Evolutionary conservation across 2,329 filamentous ascomycete species (phyloP).

Genomic region (Rhinocladiella mackenziei): DNA sequence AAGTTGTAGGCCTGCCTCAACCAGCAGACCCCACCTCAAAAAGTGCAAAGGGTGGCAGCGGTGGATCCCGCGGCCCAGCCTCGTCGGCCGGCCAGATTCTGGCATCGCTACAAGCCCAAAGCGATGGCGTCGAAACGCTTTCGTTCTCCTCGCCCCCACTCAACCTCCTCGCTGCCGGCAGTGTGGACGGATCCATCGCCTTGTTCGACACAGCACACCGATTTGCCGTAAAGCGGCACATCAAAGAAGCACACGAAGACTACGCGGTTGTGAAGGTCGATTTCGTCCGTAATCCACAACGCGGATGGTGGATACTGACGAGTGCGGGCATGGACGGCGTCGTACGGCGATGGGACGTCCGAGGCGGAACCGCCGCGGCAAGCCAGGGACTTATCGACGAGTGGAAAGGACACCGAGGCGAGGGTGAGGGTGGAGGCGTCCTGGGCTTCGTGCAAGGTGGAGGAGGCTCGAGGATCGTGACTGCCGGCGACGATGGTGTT

Average conservation of each 20-base stretch:
- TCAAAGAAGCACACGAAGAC: constrained; percentile 79
- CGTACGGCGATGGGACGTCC: constrained; percentile 79
- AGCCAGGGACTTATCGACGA: constrained; percentile 72
- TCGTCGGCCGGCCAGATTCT: constrained; percentile 66
- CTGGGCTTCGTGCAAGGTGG: constrained; percentile 75
- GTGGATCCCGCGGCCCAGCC: constrained; percentile 37
- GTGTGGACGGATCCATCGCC: constrained; percentile 66
- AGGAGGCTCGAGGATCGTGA: constrained; percentile 67
- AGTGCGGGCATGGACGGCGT: constrained; percentile 90
- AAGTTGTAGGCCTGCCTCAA: constrained; percentile 77
- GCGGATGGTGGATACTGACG: constrained; percentile 67
- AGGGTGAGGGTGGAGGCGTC: constrained; percentile 82
- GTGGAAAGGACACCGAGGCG: constrained; percentile 84
- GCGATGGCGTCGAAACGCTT: constrained; percentile 72
- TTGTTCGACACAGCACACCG: constrained; percentile 82
- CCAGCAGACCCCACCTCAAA: constrained; percentile 43
- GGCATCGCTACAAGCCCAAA: constrained; percentile 75
- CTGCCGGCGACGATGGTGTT: constrained; percentile 77
- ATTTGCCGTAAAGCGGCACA: constrained; percentile 79
- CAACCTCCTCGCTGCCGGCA: constrained; percentile 59
- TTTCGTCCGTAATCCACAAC: constrained; percentile 51
- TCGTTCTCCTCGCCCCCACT: constrained; percentile 60
- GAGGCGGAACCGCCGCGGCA: constrained; percentile 60
- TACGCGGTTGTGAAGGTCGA: constrained; percentile 89
- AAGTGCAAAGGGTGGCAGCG: constrained; percentile 46